Evolutionary conservation across 768 basidiomycete genomes (phyloP), one percentile per base, ranked within the genome.

Genomic region (Ephemerocybe angulata): DNA sequence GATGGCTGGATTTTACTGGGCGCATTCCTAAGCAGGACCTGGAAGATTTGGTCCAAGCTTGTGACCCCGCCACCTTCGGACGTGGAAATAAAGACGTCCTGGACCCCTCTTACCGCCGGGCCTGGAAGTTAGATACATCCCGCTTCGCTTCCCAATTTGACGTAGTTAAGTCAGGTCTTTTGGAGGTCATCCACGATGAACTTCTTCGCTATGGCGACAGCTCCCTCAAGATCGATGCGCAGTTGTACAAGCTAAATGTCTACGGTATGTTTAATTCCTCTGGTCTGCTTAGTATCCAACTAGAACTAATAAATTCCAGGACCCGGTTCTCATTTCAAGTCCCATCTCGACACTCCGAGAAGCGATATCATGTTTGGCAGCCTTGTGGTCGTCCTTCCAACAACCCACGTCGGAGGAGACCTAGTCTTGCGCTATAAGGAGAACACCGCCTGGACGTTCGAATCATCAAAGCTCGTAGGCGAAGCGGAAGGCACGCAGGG

Each of bases 221-320:
- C 50, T 55, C 15, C 54, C 62, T n/a, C 12, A 40, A 29, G 35
- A 59, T 5, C 48, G 53, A 13, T 7, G 62, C 77, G 27, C 56
- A 79, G 56, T 56, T 77, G 6, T 76, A 77, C 61, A 79, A 81
- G 56, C 62, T 79, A 50, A 76, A 79, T 43, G 71, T 79, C 1
- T 78, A 80, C 50, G 71, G 79, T 77, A 52, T 10, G 61, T 41
- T 41, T 60, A 13, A 21, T 21, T 2, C 33, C 19, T 5, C 52
- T 3, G 22, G 15, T 25, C 3, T 28, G 22, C 21, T 7, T 41
- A n/a, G 6, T 30, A 28, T 28, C 11, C 1, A n/a, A 35, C 15
- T n/a, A 24, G 33, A 28, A 48, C 52, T 37, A 12, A 30, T 8
- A 17, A 6, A 33, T 44, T 8, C 6, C 11, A 67, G 66, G 62